Evolutionary conservation across 2,329 filamentous ascomycete genomes (phyloP).

Genomic region (Fusarium abutilonis): DNA sequence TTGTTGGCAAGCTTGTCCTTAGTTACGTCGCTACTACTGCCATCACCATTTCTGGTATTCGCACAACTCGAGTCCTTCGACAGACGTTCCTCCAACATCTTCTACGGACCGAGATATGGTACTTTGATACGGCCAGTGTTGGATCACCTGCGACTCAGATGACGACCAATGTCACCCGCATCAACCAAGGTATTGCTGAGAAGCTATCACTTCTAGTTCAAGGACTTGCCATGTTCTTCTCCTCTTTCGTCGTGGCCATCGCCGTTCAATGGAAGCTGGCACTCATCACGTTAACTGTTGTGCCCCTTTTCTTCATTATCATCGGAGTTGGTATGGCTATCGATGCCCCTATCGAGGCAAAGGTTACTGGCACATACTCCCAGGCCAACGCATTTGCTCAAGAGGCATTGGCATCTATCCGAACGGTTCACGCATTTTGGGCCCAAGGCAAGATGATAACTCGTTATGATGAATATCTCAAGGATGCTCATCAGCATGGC

Average conservation of each 20-base stretch:
- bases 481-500: constrained; percentile 48
- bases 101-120: constrained; percentile 32
- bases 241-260: constrained; percentile 53
- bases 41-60: constrained; percentile 21
- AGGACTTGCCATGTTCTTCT: constrained; percentile 49
- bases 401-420: constrained; percentile 49
- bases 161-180: constrained; percentile 51
- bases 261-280: constrained; percentile 55
- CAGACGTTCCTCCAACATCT: constrained; percentile 19
- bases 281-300: constrained; percentile 50
- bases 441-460: constrained; percentile 49
- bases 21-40: constrained; percentile 15
- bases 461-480: constrained; percentile 51
- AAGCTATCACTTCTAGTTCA: constrained; percentile 53
- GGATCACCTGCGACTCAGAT: constrained; percentile 45
- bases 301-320: constrained; percentile 44
- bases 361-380: constrained; percentile 46
- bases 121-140: constrained; percentile 24
- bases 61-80: constrained; percentile 28
- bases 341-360: constrained; percentile 47
- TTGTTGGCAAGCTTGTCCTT: constrained; percentile 27
- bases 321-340: constrained; percentile 41
- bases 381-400: constrained; percentile 49
- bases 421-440: constrained; percentile 57
- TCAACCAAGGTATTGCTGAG: constrained; percentile 53